Evolutionary conservation across 208 protist genomes (phyloP).

Genomic region (Leishmania tarentolae): DNA sequence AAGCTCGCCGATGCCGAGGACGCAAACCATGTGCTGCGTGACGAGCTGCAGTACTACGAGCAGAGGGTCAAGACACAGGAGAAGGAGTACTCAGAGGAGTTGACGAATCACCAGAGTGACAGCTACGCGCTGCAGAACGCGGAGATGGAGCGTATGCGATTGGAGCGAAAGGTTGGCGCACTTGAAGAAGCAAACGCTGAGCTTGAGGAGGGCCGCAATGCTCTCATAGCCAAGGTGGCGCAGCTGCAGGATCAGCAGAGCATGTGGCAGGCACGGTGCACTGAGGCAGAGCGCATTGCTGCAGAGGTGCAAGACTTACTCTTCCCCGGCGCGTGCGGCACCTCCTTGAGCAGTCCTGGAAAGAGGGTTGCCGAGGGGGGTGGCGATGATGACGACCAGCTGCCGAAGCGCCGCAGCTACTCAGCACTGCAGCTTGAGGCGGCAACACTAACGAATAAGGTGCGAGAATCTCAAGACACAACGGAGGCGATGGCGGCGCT

Average conservation of each 20-base stretch:
- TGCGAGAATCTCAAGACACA: constrained; percentile 17
- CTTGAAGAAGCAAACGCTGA: constrained; percentile 32
- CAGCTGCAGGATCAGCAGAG: constrained; percentile 32
- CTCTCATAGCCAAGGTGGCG: constrained; percentile 53
- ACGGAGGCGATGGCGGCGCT: constrained; percentile 26
- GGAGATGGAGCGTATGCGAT: constrained; percentile 39
- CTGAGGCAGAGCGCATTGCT: constrained; percentile 29
- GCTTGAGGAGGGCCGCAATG: constrained; percentile 38
- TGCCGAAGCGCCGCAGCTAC: neutral
- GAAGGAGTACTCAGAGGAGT: constrained; percentile 24
- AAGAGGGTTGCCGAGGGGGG: neutral
- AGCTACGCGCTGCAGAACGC: constrained; percentile 32
- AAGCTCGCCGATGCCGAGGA: constrained; percentile 30
- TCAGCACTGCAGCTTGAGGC: constrained; percentile 5
- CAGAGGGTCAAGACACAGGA: constrained; percentile 29
- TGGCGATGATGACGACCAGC: neutral
- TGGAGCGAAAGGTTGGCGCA: constrained; percentile 41
- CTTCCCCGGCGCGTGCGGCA: constrained; percentile 4
- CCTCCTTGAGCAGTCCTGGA: neutral
- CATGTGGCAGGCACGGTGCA: constrained; percentile 30
- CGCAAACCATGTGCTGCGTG: constrained; percentile 8
- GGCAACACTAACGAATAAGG: constrained; percentile 2
- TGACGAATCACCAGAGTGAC: constrained; percentile 24
- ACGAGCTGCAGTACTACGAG: constrained; percentile 37
- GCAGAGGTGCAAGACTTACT: constrained; percentile 35